Evolutionary conservation across 2,329 filamentous ascomycete genomes (phyloP).

Genomic region (Acephala macrosclerotiorum): DNA sequence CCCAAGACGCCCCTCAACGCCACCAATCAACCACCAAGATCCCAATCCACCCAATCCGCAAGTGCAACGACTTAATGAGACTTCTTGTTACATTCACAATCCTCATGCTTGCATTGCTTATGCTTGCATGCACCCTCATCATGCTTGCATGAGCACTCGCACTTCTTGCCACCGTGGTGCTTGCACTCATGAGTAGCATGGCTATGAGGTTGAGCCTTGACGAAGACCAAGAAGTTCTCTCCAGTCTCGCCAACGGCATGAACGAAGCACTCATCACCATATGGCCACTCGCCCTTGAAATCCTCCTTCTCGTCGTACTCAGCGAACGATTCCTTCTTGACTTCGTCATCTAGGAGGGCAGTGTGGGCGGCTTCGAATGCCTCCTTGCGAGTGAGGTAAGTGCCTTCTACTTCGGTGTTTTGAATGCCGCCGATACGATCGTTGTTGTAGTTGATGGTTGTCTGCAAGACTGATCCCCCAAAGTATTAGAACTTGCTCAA

Average conservation of each 20-base stretch:
- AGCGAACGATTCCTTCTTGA: conserved; percentile 46
- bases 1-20: conserved; percentile 5
- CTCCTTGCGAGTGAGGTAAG: conserved; percentile 44
- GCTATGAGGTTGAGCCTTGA: conserved; percentile 43
- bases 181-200: conserved; percentile 22
- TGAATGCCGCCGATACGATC: conserved; percentile 47
- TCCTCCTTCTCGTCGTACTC: conserved; percentile 47
- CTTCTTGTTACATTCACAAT: conserved; percentile 12
- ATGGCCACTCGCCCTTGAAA: conserved; percentile 49
- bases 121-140: neutral
- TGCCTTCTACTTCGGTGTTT: conserved; percentile 49
- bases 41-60: neutral
- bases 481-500: neutral
- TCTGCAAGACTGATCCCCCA: conserved; percentile 47
- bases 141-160: conserved; percentile 7
- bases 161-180: conserved; percentile 24
- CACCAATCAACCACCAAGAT: neutral
- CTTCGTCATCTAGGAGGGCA: conserved; percentile 43
- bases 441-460: conserved; percentile 50
- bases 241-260: conserved; percentile 53
- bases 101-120: conserved; percentile 9
- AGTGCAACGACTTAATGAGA: conserved; percentile 3
- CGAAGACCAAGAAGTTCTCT: conserved; percentile 49
- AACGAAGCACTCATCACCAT: conserved; percentile 52
- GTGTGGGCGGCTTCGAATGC: conserved; percentile 46